Conservation (phyloP, 73 alveolate genomes). For the Paramecium octaurelia region DNA sequence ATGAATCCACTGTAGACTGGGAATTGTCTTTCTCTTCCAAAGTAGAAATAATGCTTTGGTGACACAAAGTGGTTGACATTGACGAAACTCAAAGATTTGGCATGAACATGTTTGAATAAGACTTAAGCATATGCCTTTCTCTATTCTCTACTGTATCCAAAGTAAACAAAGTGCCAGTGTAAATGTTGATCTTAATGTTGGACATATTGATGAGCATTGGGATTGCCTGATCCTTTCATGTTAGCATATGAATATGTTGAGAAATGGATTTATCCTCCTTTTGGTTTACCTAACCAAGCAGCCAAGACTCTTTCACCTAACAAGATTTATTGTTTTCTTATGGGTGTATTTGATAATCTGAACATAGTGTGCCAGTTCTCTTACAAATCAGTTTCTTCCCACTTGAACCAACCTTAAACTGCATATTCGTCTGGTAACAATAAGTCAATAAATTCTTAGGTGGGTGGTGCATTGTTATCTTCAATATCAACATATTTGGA, state of each 20-base stretch:
- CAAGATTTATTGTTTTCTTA: constrained; percentile 10
- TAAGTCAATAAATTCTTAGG: neutral
- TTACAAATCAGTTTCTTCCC: neutral
- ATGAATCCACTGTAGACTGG: neutral
- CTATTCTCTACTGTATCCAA: constrained; percentile 13
- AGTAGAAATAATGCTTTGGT: constrained; percentile 20
- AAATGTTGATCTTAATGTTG: neutral
- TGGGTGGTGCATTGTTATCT: neutral
- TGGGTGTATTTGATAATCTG: neutral
- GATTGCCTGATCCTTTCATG: constrained; percentile 45
- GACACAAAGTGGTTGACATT: neutral
- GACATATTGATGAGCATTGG: neutral
- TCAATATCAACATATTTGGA: neutral
- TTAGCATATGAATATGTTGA: constrained; percentile 33
- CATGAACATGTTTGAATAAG: constrained; percentile 12
- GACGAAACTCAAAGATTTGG: neutral
- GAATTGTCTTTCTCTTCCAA: constrained; percentile 39
- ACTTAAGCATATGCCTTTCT: constrained; percentile 52
- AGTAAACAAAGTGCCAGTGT: constrained; percentile 38
- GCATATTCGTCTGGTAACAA: constrained; percentile 26
- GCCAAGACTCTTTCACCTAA: constrained; percentile 41
- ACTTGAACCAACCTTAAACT: constrained; percentile 42
- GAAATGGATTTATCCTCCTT: constrained; percentile 24
- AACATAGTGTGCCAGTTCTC: constrained; percentile 22
- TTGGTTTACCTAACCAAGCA: constrained; percentile 48